Evolutionary conservation across 1,139 yeast species (phyloP).

Genomic region (Protomyces arabidopsidicola): DNA sequence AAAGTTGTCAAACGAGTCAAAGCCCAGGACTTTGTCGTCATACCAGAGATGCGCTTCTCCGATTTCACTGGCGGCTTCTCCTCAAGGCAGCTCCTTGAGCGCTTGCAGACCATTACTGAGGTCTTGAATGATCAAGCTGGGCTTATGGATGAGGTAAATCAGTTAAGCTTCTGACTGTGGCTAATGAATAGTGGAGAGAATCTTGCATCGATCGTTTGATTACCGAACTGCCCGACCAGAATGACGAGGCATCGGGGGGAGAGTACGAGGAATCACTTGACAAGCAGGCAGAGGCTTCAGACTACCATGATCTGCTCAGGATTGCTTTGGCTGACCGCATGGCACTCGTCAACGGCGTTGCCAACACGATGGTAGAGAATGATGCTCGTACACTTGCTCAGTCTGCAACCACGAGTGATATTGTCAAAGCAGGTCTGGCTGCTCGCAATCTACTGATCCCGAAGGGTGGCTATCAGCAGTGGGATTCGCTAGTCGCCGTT

Average conservation of each 20-base stretch:
- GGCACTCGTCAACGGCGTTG: conserved; percentile 43
- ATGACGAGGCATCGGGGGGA: conserved; percentile 58
- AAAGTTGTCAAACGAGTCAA: conserved; percentile 30
- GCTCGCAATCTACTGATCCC: background rate
- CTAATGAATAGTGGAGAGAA: conserved; percentile 44
- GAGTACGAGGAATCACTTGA: conserved; percentile 71
- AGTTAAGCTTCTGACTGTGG: background rate
- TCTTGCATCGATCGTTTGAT: conserved; percentile 48
- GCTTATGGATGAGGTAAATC: conserved; percentile 46
- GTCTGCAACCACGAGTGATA: background rate
- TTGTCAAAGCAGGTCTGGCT: conserved; percentile 2
- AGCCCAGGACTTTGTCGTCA: conserved; percentile 34
- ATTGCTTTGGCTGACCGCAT: conserved; percentile 56
- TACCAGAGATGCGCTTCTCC: conserved; percentile 34
- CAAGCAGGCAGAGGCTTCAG: conserved; percentile 66
- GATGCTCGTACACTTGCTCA: conserved; percentile 16
- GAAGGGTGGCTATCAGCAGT: background rate
- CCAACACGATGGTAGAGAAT: conserved; percentile 31
- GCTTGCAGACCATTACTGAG: conserved; percentile 36
- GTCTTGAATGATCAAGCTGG: conserved; percentile 55
- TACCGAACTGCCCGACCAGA: conserved; percentile 47
- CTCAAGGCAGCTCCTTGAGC: conserved; percentile 33
- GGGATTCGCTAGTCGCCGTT: background rate
- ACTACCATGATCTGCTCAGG: conserved; percentile 59
- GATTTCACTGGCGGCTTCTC: conserved; percentile 37